A percentile compares a stretch with the other conserved stretches of the same genome.
These are phyloP conservation scores for Seiridium cupressi DNA, from an alignment of 2,329 filamentous ascomycete genomes.

Conservation along the genomic window DNA sequence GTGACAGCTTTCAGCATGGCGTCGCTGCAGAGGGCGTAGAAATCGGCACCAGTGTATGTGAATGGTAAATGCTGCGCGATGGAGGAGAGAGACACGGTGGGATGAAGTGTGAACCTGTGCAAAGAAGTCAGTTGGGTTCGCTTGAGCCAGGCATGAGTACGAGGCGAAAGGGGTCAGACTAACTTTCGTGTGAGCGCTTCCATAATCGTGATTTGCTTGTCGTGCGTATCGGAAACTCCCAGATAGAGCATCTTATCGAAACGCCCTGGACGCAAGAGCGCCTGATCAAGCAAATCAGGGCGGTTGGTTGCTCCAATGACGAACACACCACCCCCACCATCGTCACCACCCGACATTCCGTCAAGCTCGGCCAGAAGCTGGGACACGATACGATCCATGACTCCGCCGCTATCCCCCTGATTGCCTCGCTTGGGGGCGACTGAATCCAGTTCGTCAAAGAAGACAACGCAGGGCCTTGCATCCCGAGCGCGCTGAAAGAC, in stretches of 20 bases:
- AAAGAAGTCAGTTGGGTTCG: constrained; percentile 1
- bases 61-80: constrained; percentile 82
- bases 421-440: constrained; percentile 96
- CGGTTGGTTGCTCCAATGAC: constrained; percentile 96
- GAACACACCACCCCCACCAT: constrained; percentile 80
- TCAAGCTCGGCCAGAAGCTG: constrained; percentile 94
- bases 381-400: constrained; percentile 97
- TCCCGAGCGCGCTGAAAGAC: constrained; percentile 87
- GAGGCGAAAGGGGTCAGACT: constrained; percentile 31
- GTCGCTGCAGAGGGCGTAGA: constrained; percentile 95
- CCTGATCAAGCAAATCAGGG: constrained; percentile 88
- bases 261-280: constrained; percentile 80
- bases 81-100: constrained; percentile 69
- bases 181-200: constrained; percentile 94
- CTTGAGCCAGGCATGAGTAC: not conserved
- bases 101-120: constrained; percentile 77
- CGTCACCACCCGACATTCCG: constrained; percentile 93
- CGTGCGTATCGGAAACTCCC: constrained; percentile 92
- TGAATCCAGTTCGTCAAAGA: constrained; percentile 90
- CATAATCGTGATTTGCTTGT: constrained; percentile 92
- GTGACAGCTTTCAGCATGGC: constrained; percentile 99
- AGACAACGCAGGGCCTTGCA: constrained; percentile 83
- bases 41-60: constrained; percentile 95
- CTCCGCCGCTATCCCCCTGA: constrained; percentile 93
- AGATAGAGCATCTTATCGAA: constrained; percentile 99